Evolutionary conservation across 2,329 filamentous ascomycete genomes (phyloP).

Genomic region (Drechslerella stenobrocha): DNA sequence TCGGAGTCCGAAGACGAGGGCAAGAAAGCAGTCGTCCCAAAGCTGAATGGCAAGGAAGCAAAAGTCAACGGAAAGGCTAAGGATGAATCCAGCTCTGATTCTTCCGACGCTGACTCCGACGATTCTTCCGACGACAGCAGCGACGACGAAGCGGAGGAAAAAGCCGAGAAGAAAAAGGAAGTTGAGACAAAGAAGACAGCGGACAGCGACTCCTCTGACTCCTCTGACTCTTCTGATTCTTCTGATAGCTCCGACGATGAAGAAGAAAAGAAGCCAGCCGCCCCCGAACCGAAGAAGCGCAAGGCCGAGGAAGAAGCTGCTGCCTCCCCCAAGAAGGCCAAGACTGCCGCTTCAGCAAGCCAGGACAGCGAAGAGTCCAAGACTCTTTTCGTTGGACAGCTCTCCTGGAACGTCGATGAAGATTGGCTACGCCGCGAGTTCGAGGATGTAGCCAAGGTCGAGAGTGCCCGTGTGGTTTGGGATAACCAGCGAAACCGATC

Average conservation of each 20-base stretch:
- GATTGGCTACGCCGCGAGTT: conserved; percentile 88
- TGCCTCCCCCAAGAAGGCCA: conserved; percentile 68
- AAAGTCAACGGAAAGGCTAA: conserved; percentile 50
- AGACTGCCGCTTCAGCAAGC: conserved; percentile 61
- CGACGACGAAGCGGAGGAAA: conserved; percentile 21
- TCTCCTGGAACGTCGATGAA: conserved; percentile 89
- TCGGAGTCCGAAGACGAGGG: conserved; percentile 1
- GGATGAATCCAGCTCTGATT: conserved; percentile 22
- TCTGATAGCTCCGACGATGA: conserved; percentile 52
- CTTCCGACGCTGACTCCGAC: conserved; percentile 18
- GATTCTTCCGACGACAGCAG: conserved; percentile 44
- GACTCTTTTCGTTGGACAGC: conserved; percentile 86
- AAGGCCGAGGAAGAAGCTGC: conserved; percentile 64
- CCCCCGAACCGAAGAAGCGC: conserved; percentile 65
- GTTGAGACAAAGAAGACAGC: too few relatives aligned
- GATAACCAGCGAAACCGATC: conserved; percentile 81
- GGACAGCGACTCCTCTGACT: conserved; percentile 53
- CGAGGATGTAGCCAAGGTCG: conserved; percentile 75
- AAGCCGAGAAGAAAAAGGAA: conserved; percentile 36
- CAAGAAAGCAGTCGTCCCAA: conserved; percentile 51
- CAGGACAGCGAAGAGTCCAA: conserved; percentile 55
- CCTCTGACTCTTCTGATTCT: conserved; percentile 56
- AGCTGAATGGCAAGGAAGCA: conserved; percentile 50
- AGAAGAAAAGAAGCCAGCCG: conserved; percentile 50
- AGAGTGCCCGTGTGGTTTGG: conserved; percentile 75